phyloP scores from a whole-genome alignment of 768 basidiomycete genomes.

The Tylopilus vinaceipallidus region DNA sequence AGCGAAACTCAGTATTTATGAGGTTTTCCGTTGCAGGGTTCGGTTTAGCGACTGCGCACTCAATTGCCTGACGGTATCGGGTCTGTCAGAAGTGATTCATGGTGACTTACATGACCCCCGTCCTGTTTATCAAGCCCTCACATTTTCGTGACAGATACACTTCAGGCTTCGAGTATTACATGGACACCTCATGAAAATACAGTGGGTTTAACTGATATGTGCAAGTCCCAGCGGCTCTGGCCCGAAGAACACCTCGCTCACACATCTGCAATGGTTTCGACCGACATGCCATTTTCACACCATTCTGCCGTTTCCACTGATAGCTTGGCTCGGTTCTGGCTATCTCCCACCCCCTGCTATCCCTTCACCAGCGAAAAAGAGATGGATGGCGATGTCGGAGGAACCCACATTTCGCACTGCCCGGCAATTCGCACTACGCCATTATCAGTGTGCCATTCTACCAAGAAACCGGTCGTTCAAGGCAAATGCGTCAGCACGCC shows the following conservation, averaged over 20 bases:
- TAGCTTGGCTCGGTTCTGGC: not conserved
- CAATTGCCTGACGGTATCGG: not conserved
- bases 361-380: not conserved
- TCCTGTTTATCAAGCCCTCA: not conserved
- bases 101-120: not conserved
- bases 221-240: not conserved
- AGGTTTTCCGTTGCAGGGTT: not conserved
- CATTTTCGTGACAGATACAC: not conserved
- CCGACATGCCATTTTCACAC: not conserved
- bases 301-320: not conserved
- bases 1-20: not conserved
- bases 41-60: not conserved
- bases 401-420: too few species aligned
- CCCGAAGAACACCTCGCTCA: not conserved
- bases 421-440: too few species aligned
- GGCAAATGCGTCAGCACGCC: too few species aligned
- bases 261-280: not conserved
- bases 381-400: not conserved
- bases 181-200: not conserved
- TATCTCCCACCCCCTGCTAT: not conserved
- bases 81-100: not conserved
- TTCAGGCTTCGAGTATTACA: not conserved
- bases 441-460: too few species aligned
- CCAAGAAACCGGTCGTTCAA: too few species aligned
- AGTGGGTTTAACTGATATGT: not conserved